Percentiles rank a stretch among this genome's conserved stretches.
These are phyloP conservation scores for Stropharia rugosoannulata DNA, from an alignment of 768 basidiomycete genomes.

Conservation along the genomic window DNA sequence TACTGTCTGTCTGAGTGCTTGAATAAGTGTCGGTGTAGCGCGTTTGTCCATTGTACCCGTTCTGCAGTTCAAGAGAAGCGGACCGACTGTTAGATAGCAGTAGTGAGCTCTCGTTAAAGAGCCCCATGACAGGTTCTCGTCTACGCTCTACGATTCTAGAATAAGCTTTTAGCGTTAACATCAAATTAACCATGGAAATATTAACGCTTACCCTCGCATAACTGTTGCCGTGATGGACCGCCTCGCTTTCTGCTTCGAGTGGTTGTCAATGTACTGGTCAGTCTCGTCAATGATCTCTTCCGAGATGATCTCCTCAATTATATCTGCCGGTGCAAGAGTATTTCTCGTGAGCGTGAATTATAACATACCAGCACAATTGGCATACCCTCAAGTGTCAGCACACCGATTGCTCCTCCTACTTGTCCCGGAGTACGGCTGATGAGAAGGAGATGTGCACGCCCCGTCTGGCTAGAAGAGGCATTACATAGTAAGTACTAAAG, in stretches of 20 bases:
- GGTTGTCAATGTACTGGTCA: slow-evolving; percentile 86
- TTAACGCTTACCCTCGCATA: slow-evolving; percentile 68
- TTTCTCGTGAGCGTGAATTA: not conserved
- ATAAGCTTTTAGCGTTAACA: not conserved
- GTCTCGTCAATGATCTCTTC: slow-evolving; percentile 97
- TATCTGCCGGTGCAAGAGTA: slow-evolving; percentile 49
- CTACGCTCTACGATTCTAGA: slow-evolving; percentile 23
- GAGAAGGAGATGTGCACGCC: slow-evolving; percentile 88
- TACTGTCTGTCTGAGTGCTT: not conserved
- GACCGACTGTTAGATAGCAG: not conserved
- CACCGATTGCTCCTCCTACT: slow-evolving; percentile 83
- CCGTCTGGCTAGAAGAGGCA: slow-evolving; percentile 75
- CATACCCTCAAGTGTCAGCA: slow-evolving; percentile 83
- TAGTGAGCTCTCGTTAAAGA: slow-evolving; percentile 2
- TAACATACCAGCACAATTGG: not conserved
- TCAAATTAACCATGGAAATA: not conserved
- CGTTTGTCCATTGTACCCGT: not conserved
- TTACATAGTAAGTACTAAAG: not conserved
- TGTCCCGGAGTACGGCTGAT: slow-evolving; percentile 83
- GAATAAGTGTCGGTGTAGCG: not conserved
- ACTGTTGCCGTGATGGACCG: slow-evolving; percentile 71
- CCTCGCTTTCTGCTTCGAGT: slow-evolving; percentile 70
- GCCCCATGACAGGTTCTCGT: not conserved
- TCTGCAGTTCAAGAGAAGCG: slow-evolving; percentile 1
- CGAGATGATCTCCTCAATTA: slow-evolving; percentile 91